These are phyloP conservation scores for Medicago arabica DNA, from an alignment of 306 rosid species.

Conservation along the genomic window DNA sequence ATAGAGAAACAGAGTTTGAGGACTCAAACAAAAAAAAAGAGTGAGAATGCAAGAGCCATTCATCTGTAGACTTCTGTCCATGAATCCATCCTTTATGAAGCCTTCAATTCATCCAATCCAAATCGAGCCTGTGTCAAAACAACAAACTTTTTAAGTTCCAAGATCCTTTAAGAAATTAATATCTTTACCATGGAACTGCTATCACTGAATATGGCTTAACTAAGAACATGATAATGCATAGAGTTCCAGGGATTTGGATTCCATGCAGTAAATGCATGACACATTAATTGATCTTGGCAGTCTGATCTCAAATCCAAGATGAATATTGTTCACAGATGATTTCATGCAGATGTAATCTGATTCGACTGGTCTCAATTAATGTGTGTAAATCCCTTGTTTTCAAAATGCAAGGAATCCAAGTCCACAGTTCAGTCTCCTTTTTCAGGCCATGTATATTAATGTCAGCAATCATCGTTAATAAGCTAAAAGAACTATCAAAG, in stretches of 20 bases:
- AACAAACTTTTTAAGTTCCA: constrained; percentile 26
- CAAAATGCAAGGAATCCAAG: neutral
- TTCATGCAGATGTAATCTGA: neutral
- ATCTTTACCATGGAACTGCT: neutral
- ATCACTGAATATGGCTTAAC: neutral
- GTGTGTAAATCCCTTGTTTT: neutral
- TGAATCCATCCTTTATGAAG: constrained; percentile 48
- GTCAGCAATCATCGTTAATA: constrained; percentile 11
- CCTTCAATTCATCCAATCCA: constrained; percentile 93
- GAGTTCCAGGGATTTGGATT: neutral
- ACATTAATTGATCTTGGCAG: neutral
- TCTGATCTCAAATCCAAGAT: neutral
- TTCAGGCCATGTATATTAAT: constrained; percentile 6
- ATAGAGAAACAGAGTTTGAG: constrained; percentile 22
- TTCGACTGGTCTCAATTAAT: neutral
- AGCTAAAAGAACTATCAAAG: constrained; percentile 26
- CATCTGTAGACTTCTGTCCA: constrained; percentile 35
- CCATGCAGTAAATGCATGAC: neutral
- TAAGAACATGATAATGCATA: constrained; percentile 12
- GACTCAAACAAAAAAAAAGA: constrained; percentile 14
- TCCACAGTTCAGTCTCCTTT: constrained; percentile 19
- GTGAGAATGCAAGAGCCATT: constrained; percentile 23
- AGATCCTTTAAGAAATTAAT: neutral
- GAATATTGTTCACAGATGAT: neutral
- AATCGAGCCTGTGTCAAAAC: constrained; percentile 67